These are phyloP conservation scores for Cornus florida DNA, from an alignment of 148 eudicot genomes.

Conservation along the genomic window DNA sequence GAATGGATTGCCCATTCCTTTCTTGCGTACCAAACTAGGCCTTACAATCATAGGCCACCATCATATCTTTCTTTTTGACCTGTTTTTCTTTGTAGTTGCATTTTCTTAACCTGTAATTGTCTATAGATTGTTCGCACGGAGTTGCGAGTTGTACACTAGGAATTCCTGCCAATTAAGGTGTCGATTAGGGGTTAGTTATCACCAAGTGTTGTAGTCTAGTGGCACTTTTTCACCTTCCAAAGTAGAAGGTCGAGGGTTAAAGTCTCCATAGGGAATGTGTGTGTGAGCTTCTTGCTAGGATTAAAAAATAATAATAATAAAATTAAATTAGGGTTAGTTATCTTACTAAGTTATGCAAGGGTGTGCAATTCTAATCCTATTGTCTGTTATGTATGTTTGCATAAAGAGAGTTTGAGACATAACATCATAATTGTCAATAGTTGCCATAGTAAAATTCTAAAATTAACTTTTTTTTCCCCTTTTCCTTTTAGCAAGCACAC, in stretches of 20 bases:
- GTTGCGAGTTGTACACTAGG: constrained; percentile 1
- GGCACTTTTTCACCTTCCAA: too few species aligned
- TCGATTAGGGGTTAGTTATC: not conserved
- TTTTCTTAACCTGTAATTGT: not conserved
- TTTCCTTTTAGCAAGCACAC: too few species aligned
- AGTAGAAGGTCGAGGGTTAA: too few species aligned
- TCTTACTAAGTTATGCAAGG: not conserved
- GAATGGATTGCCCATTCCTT: too few species aligned
- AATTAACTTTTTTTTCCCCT: too few species aligned
- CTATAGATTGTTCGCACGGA: not conserved
- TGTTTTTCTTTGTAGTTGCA: not conserved
- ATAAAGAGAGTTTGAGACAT: not conserved
- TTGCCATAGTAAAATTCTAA: not conserved
- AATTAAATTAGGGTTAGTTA: not conserved
- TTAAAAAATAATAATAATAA: too few species aligned
- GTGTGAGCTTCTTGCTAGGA: not conserved
- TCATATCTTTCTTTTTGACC: not conserved
- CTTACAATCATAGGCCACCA: not conserved
- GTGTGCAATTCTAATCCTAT: not conserved
- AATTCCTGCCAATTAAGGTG: not conserved
- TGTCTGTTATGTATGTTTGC: not conserved
- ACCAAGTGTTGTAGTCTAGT: too few species aligned
- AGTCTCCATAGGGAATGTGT: not conserved
- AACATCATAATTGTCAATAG: not conserved
- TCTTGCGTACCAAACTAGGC: too few species aligned